phyloP scores from a whole-genome alignment of 1,284 basidiomycete genomes.

The Mycosarcoma mackinlayi region DNA sequence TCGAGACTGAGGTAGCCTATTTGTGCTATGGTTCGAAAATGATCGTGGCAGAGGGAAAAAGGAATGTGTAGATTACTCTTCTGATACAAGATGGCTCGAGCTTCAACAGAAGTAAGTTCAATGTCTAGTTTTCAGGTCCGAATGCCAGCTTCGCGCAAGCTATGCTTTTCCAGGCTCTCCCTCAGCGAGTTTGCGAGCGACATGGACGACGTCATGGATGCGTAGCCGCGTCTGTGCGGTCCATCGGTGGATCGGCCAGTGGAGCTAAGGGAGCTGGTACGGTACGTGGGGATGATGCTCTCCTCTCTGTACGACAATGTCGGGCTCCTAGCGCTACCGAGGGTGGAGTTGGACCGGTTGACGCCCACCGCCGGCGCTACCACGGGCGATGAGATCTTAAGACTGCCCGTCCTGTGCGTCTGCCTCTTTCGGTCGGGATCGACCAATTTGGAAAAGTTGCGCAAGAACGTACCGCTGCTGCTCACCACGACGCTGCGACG shows the following conservation, averaged over 20 bases:
- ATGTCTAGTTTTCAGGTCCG: too few relatives aligned
- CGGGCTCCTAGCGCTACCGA: too few relatives aligned
- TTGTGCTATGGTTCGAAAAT: too few relatives aligned
- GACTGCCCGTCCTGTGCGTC: not conserved
- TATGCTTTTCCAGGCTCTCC: conserved; percentile 20
- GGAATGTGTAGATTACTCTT: conserved; percentile 3
- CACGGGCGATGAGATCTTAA: conserved; percentile 8
- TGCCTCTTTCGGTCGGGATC: conserved; percentile 7
- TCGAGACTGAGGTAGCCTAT: too few relatives aligned
- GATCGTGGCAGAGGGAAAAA: not conserved
- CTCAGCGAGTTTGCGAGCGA: not conserved
- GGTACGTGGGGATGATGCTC: conserved; percentile 24
- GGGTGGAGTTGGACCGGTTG: not conserved
- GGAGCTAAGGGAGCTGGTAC: not conserved
- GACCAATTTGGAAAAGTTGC: conserved; percentile 20
- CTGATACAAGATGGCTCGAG: too few relatives aligned
- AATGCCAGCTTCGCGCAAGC: conserved; percentile 14
- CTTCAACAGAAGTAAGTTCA: too few relatives aligned
- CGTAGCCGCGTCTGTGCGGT: not conserved
- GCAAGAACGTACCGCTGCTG: conserved; percentile 14
- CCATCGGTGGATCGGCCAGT: not conserved
- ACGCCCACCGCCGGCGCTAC: not conserved
- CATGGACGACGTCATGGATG: not conserved
- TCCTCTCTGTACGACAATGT: conserved; percentile 14
- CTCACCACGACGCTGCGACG: not conserved